Evolutionary conservation across 2,329 filamentous ascomycete genomes (phyloP), one percentile per base, ranked within the genome.

Genomic region (Penicillium digitatum): DNA sequence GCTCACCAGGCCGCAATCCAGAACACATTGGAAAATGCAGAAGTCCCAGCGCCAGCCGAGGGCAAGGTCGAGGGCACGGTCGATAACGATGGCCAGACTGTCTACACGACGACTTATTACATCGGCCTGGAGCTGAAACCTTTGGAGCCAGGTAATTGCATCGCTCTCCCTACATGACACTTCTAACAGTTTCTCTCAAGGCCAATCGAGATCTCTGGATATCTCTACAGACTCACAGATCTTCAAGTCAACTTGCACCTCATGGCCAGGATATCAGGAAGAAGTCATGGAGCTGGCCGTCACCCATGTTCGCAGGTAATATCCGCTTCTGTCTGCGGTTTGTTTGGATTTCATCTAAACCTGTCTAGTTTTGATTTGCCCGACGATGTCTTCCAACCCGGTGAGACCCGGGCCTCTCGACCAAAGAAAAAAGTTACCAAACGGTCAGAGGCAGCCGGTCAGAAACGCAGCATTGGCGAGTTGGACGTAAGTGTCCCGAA

Each of bases 71-170:
- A 49, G 27, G 47, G 29, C 5, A 71, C 67, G 27, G 71, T 76
- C 26, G 74, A 76, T 43, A 47, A 39, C 10, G 39, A 55, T 57
- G 73, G 75, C 32, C 74, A 76, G 50, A 80, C 78, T 43, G 76
- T 97, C 27, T 95, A 89, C 70, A 97, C 93, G 0, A 91, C 90
- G 24, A 96, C 92, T 1, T 93, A 92, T 72, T 99, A 97, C 70
- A 90, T 99, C 68, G 94, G 94, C 34, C 80, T 97, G 45, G 88
- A 93, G 68, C 75, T 97, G 54, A 82, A 82, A 45, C 82, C 87
- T 65, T 76, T 96, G 52, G 81, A 81, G 35, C 82, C 87, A 78
- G 87, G 89, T 90, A 81, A 70, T 83, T 8, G 42, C 43, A 11
- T 16, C 50, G 18, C 44, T 22, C 52, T 20, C 31, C 55, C 40